These are phyloP conservation scores for Myriosclerotinia scirpicola DNA, from an alignment of 2,329 filamentous ascomycete genomes.

Conservation along the genomic window DNA sequence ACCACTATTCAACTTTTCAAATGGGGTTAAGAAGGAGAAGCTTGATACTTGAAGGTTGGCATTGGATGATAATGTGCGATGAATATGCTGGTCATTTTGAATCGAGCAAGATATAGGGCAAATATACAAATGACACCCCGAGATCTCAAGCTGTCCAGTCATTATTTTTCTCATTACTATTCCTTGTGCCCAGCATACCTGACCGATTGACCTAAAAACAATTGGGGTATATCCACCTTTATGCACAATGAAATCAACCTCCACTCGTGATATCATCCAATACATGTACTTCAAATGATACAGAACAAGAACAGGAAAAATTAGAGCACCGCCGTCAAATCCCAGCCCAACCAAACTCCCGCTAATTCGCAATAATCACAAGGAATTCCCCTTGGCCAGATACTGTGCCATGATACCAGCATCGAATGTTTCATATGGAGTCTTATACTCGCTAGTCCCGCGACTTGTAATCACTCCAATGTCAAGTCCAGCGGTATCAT, in stretches of 20 bases:
- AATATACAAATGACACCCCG: neutral
- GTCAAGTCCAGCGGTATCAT: neutral
- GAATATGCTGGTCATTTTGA: neutral
- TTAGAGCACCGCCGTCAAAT: neutral
- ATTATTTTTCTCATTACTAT: slow-evolving; percentile 9
- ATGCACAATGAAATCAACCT: slow-evolving; percentile 6
- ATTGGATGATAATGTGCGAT: neutral
- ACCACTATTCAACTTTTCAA: slow-evolving; percentile 11
- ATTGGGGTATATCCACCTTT: slow-evolving; percentile 22
- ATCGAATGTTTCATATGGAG: slow-evolving; percentile 3
- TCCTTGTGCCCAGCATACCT: neutral
- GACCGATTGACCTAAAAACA: slow-evolving; percentile 1
- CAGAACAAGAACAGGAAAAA: slow-evolving; percentile 3
- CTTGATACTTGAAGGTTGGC: neutral
- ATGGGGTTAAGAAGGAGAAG: slow-evolving; percentile 7
- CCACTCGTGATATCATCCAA: slow-evolving; percentile 14
- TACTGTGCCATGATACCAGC: slow-evolving; percentile 11
- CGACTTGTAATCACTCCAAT: slow-evolving; percentile 12
- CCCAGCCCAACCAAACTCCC: slow-evolving; percentile 12
- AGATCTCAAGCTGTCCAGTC: neutral
- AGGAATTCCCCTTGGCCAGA: slow-evolving; percentile 19
- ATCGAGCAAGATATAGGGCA: neutral
- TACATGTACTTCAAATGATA: slow-evolving; percentile 15
- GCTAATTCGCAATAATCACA: slow-evolving; percentile 13
- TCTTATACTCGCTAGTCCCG: slow-evolving; percentile 15